Percentiles rank a stretch among this genome's conserved stretches.
Conservation (phyloP, 495 filamentous ascomycete species). For the Paragyromitra xinjiangensis region DNA sequence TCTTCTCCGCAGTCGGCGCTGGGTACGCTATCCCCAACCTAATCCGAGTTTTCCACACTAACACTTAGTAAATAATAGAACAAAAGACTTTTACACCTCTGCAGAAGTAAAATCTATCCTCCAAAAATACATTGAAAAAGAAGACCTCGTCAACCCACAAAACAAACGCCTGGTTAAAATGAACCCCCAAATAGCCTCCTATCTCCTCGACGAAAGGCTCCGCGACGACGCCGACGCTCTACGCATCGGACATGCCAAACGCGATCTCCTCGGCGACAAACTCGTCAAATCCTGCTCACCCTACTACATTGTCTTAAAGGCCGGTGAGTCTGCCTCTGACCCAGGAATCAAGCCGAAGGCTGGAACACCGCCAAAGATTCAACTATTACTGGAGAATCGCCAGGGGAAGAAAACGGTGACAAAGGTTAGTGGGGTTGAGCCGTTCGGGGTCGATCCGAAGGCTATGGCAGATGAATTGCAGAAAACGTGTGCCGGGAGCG, state of each 20-base stretch:
- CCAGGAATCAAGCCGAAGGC: conserved; percentile 68
- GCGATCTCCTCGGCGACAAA: conserved; percentile 71
- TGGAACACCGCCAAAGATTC: conserved; percentile 68
- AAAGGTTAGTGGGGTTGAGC: conserved; percentile 69
- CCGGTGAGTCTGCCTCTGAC: conserved; percentile 54
- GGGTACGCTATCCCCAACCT: conserved; percentile 28
- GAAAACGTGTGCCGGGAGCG: conserved; percentile 75
- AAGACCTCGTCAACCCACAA: conserved; percentile 62
- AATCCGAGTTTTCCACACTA: neutral
- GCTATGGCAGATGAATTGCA: conserved; percentile 73
- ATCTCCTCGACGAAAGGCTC: conserved; percentile 64
- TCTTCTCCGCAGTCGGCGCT: conserved; percentile 45
- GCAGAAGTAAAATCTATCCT: conserved; percentile 61
- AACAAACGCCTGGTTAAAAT: conserved; percentile 73
- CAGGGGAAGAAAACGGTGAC: conserved; percentile 76
- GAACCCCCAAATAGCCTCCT: conserved; percentile 70
- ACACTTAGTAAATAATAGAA: conserved; percentile 26
- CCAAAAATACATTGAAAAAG: conserved; percentile 63
- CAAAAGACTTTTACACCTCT: conserved; percentile 65
- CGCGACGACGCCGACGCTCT: conserved; percentile 67
- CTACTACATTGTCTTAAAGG: conserved; percentile 68
- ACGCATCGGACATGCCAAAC: conserved; percentile 68
- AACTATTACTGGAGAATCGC: conserved; percentile 69
- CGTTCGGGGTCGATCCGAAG: conserved; percentile 69
- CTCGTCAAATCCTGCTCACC: conserved; percentile 65